Evolutionary conservation across 306 rosid species (phyloP).

Genomic region (Lupinus albus): DNA sequence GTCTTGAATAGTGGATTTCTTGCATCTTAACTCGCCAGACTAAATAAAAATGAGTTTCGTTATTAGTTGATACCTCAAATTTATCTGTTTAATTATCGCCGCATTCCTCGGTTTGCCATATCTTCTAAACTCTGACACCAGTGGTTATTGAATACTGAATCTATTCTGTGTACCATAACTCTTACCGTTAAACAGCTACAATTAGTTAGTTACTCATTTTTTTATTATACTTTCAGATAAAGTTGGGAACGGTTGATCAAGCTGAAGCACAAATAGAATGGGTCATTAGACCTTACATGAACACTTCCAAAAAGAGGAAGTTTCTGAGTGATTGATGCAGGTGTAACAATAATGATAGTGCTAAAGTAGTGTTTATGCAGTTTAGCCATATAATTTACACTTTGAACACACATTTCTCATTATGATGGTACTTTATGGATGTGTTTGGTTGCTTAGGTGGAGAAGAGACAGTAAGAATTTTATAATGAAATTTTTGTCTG

Average conservation of each 20-base stretch:
- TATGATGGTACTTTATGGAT: not conserved
- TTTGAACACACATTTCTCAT: not conserved
- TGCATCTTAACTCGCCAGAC: not conserved
- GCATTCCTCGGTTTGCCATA: conserved; percentile 8
- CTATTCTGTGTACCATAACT: not conserved
- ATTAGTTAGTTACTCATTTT: conserved; percentile 14
- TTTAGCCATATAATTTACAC: not conserved
- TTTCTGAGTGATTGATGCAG: conserved; percentile 60
- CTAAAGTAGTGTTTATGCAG: not conserved
- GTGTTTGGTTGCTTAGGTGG: conserved; percentile 4
- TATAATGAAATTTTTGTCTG: not conserved
- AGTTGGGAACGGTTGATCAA: conserved; percentile 86
- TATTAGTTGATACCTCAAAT: not conserved
- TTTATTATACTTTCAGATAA: conserved; percentile 52
- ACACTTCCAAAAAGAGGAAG: conserved; percentile 64
- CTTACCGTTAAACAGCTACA: not conserved
- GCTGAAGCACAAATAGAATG: conserved; percentile 78
- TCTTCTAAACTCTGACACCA: not conserved
- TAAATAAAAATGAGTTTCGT: not conserved
- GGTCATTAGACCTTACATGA: conserved; percentile 83
- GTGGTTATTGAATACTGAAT: not conserved
- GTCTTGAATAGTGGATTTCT: not conserved
- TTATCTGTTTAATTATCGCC: not conserved
- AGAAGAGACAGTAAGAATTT: conserved; percentile 2
- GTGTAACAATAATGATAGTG: not conserved